Conservation (phyloP, 306 rosid species). For the Cucumis cinereus region DNA sequence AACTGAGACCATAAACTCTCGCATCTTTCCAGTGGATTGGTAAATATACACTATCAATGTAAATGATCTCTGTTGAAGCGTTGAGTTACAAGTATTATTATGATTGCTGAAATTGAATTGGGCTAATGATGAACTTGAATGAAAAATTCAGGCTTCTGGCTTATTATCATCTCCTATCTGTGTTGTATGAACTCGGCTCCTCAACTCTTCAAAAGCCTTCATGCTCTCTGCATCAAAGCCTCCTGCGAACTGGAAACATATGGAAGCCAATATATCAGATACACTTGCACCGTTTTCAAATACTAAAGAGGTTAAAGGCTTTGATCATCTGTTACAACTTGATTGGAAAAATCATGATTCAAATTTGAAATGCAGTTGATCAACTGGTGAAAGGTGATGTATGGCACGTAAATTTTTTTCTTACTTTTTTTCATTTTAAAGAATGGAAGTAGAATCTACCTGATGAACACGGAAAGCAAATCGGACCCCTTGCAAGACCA, state of each 20-base stretch:
- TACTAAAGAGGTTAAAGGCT: not conserved
- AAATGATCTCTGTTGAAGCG: not conserved
- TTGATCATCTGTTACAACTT: not conserved
- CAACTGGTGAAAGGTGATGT: not conserved
- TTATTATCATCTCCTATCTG: conserved; percentile 35
- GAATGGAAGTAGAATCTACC: conserved; percentile 24
- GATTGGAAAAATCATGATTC: not conserved
- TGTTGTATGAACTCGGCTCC: conserved; percentile 44
- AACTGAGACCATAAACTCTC: not conserved
- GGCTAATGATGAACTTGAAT: not conserved
- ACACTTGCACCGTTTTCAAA: not conserved
- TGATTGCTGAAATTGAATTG: not conserved
- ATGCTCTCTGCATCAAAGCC: conserved; percentile 89
- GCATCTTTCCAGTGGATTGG: conserved; percentile 1
- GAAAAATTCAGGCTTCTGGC: conserved; percentile 16
- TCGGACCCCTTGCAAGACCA: conserved; percentile 80
- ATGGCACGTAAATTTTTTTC: not conserved
- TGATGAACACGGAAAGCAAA: conserved; percentile 93
- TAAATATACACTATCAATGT: not conserved
- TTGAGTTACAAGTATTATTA: not conserved
- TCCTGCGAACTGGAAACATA: conserved; percentile 72
- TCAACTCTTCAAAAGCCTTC: conserved; percentile 88
- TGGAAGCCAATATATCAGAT: conserved; percentile 8
- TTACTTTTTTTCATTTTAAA: not conserved
- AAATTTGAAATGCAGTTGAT: conserved; percentile 1